Base-by-base conservation (phyloP, 176 grass and related monocot species). In the Aegilops umbellulata region DNA sequence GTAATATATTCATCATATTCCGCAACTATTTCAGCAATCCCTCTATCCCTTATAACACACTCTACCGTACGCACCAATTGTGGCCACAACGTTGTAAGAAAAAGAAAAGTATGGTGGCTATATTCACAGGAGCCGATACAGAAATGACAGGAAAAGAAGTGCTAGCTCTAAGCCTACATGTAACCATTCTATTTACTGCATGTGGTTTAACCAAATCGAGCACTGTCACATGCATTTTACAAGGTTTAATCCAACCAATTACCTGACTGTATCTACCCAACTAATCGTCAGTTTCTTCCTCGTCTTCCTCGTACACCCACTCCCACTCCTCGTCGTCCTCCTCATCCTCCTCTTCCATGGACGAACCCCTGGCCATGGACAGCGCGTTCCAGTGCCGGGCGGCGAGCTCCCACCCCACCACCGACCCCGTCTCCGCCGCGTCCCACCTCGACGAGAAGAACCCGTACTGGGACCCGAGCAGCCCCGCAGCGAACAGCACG, bases 401-500 rank as follows among this genome's bases (percentile, higher is more conserved):
- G 24, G 82, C 63, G 69, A 91, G 89, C 30, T 91, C 81, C 89
- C 89, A 91, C 9, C 89, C 85, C 10, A 88, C 11, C 38, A 80
- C 0, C 16, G 76, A 91, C 24, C 76, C 85, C n/a, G 8, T 53
- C 82, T 85, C 86, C 39, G 27, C 23, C 9, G 49, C 38, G 2
- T 81, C 77, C 89, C 89, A 91, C 61, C 89, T 88, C 70, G 85
- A 88, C 23, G 85, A 91, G 47, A 91, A 60, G 86, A 91, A 91
- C 39, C 81, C 86, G 63, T 91, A 91, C 69, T 91, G 89, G 38
- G 74, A 83, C 0, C 85, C 81, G 36, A 91, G 27, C n/a, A 88
- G 14, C 23, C 81, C 89, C 6, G 1, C 81, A 2, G 61, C 81
- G 23, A 91, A 91, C 60, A 88, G 29, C 47, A 47, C 17, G 35